These are phyloP conservation scores for Boletus holoroseus DNA, from an alignment of 1,284 basidiomycete genomes.

Conservation along the genomic window DNA sequence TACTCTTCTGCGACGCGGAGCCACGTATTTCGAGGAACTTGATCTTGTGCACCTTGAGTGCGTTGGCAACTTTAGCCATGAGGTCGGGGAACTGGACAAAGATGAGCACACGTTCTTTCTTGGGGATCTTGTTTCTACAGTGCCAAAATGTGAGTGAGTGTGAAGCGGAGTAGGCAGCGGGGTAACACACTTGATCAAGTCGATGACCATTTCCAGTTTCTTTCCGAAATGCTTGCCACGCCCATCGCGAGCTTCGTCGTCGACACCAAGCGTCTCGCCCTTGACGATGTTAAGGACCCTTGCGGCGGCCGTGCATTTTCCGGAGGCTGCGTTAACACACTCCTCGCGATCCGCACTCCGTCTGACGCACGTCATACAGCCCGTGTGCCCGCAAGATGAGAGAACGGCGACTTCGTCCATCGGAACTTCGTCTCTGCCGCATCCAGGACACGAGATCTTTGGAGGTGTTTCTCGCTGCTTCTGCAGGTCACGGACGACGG, in stretches of 20 bases:
- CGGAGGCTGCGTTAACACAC: constrained; percentile 67
- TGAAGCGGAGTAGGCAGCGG: not conserved
- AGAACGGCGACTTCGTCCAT: constrained; percentile 74
- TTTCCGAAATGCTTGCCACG: constrained; percentile 79
- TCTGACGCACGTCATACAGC: constrained; percentile 71
- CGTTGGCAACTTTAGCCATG: constrained; percentile 84
- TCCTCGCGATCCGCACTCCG: constrained; percentile 71
- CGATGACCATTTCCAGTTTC: constrained; percentile 82
- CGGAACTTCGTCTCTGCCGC: constrained; percentile 51
- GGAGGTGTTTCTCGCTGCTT: constrained; percentile 57
- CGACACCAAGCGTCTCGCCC: constrained; percentile 77
- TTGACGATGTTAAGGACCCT: constrained; percentile 76
- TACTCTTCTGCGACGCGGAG: constrained; percentile 69
- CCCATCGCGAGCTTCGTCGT: constrained; percentile 68
- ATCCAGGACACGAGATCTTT: constrained; percentile 58
- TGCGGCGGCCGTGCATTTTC: constrained; percentile 68
- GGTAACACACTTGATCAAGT: constrained; percentile 68
- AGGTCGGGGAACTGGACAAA: constrained; percentile 95
- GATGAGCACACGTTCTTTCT: constrained; percentile 78
- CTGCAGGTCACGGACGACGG: constrained; percentile 83
- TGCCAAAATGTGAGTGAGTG: constrained; percentile 10
- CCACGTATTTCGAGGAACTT: constrained; percentile 80
- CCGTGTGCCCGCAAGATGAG: constrained; percentile 87
- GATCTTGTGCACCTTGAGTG: constrained; percentile 68
- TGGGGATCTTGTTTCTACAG: constrained; percentile 59